These are phyloP conservation scores for Wickerhamomyces alni DNA, from an alignment of 805 yeast species.

Conservation along the genomic window DNA sequence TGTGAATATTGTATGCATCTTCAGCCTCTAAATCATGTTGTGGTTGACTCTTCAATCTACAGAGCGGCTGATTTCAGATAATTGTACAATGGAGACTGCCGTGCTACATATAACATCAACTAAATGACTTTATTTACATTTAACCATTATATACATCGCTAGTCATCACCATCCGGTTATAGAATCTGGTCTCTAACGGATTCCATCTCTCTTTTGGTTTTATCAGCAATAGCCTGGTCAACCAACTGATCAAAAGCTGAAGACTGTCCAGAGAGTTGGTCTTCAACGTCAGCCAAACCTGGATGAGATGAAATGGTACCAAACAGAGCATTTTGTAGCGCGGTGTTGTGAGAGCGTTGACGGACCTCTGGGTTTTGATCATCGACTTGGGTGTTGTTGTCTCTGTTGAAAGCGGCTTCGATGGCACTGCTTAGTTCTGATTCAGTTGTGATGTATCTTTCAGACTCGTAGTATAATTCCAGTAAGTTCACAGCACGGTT, in stretches of 20 bases:
- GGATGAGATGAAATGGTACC: slow-evolving; percentile 30
- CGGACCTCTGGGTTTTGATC: slow-evolving; percentile 12
- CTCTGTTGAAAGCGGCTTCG: slow-evolving; percentile 42
- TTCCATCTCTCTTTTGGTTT: neutral
- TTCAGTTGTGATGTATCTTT: slow-evolving; percentile 68
- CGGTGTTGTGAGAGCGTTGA: slow-evolving; percentile 14
- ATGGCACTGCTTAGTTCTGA: slow-evolving; percentile 54
- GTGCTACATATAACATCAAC: too few species aligned
- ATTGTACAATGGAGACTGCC: too few species aligned
- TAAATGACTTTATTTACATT: too few species aligned
- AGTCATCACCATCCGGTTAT: too few species aligned
- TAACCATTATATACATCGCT: slow-evolving; percentile 1
- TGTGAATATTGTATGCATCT: too few species aligned
- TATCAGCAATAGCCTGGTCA: slow-evolving; percentile 5
- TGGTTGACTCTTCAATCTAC: too few species aligned
- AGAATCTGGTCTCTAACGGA: too few species aligned
- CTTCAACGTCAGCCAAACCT: slow-evolving; percentile 30
- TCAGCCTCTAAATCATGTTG: too few species aligned
- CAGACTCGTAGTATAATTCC: slow-evolving; percentile 66
- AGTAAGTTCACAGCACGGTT: slow-evolving; percentile 51
- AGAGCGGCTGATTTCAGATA: too few species aligned
- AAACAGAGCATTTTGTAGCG: slow-evolving; percentile 27
- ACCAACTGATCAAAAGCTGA: slow-evolving; percentile 23
- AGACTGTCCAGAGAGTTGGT: slow-evolving; percentile 28
- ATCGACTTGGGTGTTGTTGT: slow-evolving; percentile 9